Evolutionary conservation across 345 rosid species (phyloP), one percentile per base, ranked within the genome.

Genomic region (Euphorbia lathyris): DNA sequence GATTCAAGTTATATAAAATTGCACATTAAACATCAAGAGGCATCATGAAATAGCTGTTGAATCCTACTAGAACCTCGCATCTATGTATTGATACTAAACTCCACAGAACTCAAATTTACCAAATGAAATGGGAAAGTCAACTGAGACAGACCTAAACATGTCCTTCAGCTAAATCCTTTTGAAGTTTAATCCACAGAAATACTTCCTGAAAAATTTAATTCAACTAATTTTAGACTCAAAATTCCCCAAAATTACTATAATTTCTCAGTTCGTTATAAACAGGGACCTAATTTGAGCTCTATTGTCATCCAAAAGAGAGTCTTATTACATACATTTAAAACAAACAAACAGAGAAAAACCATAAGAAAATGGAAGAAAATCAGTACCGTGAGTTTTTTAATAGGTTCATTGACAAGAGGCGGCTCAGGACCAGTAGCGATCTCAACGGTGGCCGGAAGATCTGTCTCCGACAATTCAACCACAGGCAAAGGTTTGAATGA

Each of bases 401-500:
- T 12, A 32, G 63, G 67, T 40, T 63, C 63, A 12, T 66, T 61
- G 14, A 64, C 74, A 45, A 34, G 77, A 25, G 22, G 22, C 13
- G 81, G 63, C 68, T 68, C 74, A 19, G 56, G 63, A 20, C 72
- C 72, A 61, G 84, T 66, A 53, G 86, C 42, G 86, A 84, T 86
- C 67, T 85, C 87, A 0, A 86, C 65, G 67, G 87, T 68, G 11
- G 87, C 71, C 23, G 87, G 75, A 63, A 83, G 76, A 13, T 87
- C 87, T 48, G 71, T 73, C 43, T 85, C 96, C 36, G 77, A 78
- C 47, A 91, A 78, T 82, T 96, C 99, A 72, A 86, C 87, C 58
- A 69, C 84, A 0, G 96, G 91, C 62, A 96, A 77, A 19, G 94
- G 93, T 71, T 84, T 86, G 71, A 96, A 96, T 67, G 86, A 82